These are phyloP conservation scores for Asclepias syriaca DNA, from an alignment of 257 asterid species.

Conservation along the genomic window DNA sequence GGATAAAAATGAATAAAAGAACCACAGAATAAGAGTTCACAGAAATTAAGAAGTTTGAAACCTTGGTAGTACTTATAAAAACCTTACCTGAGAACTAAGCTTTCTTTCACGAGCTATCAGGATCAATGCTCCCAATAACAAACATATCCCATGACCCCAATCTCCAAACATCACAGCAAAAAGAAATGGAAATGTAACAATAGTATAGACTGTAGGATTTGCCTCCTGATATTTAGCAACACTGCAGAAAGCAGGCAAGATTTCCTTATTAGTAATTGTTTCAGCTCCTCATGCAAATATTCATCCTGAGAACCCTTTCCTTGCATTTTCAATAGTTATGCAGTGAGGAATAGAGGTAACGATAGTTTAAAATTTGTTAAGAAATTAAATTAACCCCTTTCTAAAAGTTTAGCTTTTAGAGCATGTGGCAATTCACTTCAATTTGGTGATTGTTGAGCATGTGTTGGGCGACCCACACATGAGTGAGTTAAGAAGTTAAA, in stretches of 20 bases:
- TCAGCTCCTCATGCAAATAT: slow-evolving; percentile 13
- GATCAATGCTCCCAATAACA: slow-evolving; percentile 75
- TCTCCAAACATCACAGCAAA: slow-evolving; percentile 99
- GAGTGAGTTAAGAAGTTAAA: too few relatives aligned
- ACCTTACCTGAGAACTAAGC: slow-evolving; percentile 78
- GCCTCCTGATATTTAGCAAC: slow-evolving; percentile 96
- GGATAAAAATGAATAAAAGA: not conserved
- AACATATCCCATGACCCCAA: slow-evolving; percentile 99
- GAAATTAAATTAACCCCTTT: too few relatives aligned
- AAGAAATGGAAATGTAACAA: slow-evolving; percentile 92
- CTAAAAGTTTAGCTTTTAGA: too few relatives aligned
- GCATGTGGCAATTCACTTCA: too few relatives aligned
- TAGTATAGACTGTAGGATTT: slow-evolving; percentile 94
- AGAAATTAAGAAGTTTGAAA: not conserved
- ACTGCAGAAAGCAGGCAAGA: slow-evolving; percentile 35
- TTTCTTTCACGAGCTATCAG: slow-evolving; percentile 73
- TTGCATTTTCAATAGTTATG: not conserved
- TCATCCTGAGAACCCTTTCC: not conserved
- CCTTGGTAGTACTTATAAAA: not conserved
- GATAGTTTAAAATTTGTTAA: not conserved
- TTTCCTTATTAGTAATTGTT: slow-evolving; percentile 28
- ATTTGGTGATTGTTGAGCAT: too few relatives aligned
- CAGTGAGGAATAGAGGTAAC: not conserved
- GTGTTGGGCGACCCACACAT: too few relatives aligned
- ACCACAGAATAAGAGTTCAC: not conserved